These are phyloP conservation scores for Hypoxylon intermedium DNA, from an alignment of 495 filamentous ascomycete species.

Conservation along the genomic window DNA sequence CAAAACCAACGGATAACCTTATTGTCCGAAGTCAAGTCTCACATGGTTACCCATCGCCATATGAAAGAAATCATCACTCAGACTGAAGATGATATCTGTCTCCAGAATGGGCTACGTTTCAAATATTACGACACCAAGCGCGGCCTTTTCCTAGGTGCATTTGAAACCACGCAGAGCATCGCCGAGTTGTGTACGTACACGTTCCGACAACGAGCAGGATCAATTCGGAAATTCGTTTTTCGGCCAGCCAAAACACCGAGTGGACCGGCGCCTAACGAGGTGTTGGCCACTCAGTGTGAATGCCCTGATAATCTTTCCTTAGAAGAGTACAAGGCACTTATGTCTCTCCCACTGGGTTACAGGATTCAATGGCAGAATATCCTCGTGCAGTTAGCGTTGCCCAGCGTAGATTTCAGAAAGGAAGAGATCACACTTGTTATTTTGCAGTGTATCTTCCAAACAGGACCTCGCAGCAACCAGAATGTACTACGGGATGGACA, in stretches of 20 bases:
- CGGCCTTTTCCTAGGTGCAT: conserved; percentile 38
- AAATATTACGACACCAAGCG: conserved; percentile 40
- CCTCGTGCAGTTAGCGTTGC: conserved; percentile 55
- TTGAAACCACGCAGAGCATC: conserved; percentile 29
- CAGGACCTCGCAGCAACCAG: conserved; percentile 43
- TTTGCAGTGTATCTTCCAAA: conserved; percentile 59
- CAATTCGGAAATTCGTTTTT: conserved; percentile 48
- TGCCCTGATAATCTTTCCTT: conserved; percentile 55
- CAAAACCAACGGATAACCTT: conserved; percentile 35
- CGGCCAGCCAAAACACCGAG: conserved; percentile 36
- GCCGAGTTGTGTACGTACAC: conserved; percentile 45
- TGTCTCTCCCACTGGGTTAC: conserved; percentile 54
- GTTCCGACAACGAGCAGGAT: conserved; percentile 8
- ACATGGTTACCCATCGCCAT: conserved; percentile 50
- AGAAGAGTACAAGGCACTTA: conserved; percentile 60
- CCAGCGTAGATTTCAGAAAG: conserved; percentile 56
- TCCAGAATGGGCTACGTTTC: conserved; percentile 53
- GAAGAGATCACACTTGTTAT: conserved; percentile 54
- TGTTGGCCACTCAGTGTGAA: conserved; percentile 53
- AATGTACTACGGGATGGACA: conserved; percentile 27
- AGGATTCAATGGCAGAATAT: conserved; percentile 64
- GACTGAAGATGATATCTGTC: conserved; percentile 48
- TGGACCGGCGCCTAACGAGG: conserved; percentile 50
- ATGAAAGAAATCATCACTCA: conserved; percentile 31
- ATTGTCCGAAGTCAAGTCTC: conserved; percentile 56